Evolutionary conservation across 1,284 basidiomycete species (phyloP), one percentile per base, ranked within the genome.

Genomic region (Sanghuangporus weigelae): DNA sequence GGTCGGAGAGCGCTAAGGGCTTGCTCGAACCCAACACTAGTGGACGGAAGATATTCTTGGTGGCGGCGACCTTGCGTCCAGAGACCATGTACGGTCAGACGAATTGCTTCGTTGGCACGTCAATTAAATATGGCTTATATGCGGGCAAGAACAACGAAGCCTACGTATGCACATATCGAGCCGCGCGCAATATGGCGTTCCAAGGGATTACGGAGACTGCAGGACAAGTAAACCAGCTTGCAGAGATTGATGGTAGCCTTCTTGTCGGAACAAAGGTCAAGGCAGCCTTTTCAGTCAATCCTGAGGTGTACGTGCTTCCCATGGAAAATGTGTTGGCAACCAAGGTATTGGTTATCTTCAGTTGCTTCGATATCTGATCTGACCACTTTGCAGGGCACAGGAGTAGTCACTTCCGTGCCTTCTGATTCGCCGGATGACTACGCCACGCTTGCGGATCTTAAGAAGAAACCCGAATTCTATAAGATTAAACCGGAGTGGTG

Each of bases 41-140:
- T 35, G 90, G 87, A 38, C 87, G 93, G 69, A 93, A 91, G 70
- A 90, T 97, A 3, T 97, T 82, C 78, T 81, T 99, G 73, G 93
- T 98, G 31, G 95, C 97, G 55, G 97, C 96, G 12, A 99, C 97
- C 3, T 81, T 99, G 64, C 85, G 97, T 55, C 95, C 97, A 0
- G 97, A 99, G 78, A 99, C 97, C 0, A 97, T 98, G 96, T 96
- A 97, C 75, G 97, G 96, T 46, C 96, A 99, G 78, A 99, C 96
- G 10, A 98, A 99, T 75, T 97, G 95, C 77, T 99, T 94, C 75
- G 95, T 99, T 60, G 94, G 96, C 44, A 89, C 94, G 0, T 77
- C 80, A 56, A 89, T 99, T 79, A 94, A 94, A 69, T 99, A 99
- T 73, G 96, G 95, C 57, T 79, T 98, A 31, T 99, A 91, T 75